Conservation (phyloP, 805 yeast species). For the Cephaloascus fragrans region DNA sequence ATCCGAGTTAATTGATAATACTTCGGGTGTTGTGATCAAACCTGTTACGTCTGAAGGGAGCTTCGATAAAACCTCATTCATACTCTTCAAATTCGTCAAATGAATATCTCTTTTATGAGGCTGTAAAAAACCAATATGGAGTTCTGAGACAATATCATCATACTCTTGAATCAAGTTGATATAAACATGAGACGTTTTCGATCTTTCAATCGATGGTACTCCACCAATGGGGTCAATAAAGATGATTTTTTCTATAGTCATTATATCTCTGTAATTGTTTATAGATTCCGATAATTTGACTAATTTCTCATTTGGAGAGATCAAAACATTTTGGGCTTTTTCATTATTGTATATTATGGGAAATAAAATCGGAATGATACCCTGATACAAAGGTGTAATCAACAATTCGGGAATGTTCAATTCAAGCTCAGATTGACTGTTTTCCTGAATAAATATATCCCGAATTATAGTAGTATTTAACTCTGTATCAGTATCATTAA, state of each 20-base stretch:
- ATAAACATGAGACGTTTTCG: conserved; percentile 76
- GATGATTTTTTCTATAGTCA: conserved; percentile 73
- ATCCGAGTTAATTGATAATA: conserved; percentile 47
- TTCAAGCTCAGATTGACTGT: not conserved
- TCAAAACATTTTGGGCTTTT: not conserved
- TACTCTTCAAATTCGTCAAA: conserved; percentile 52
- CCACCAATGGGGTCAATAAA: conserved; percentile 83
- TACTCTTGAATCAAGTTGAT: conserved; percentile 81
- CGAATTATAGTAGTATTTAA: conserved; percentile 18
- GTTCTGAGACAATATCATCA: conserved; percentile 52
- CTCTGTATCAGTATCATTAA: conserved; percentile 5
- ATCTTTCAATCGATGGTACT: conserved; percentile 77
- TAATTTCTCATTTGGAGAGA: conserved; percentile 6
- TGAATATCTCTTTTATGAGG: conserved; percentile 43
- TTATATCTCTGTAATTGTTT: conserved; percentile 16
- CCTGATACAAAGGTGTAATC: conserved; percentile 19
- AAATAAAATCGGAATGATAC: conserved; percentile 54
- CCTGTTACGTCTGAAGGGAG: conserved; percentile 64
- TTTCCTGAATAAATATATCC: conserved; percentile 20
- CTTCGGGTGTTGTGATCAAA: conserved; percentile 72
- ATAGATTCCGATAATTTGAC: conserved; percentile 15
- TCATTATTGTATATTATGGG: conserved; percentile 39
- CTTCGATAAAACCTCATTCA: conserved; percentile 44
- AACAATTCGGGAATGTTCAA: conserved; percentile 3
- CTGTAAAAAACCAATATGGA: conserved; percentile 45